Base-by-base conservation (phyloP, 2,329 filamentous ascomycete genomes). In the Fusarium sp. region DNA sequence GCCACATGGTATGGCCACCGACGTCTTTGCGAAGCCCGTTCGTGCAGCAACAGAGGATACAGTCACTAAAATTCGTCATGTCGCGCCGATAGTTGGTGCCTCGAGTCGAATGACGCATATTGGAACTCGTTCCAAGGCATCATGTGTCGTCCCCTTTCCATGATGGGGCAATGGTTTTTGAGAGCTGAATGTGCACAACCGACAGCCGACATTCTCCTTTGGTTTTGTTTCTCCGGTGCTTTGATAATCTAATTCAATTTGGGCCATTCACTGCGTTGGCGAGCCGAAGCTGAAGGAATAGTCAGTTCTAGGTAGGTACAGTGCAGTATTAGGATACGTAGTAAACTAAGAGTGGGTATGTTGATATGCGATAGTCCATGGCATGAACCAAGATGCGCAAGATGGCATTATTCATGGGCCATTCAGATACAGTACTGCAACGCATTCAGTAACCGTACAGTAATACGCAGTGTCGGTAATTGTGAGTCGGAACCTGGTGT, bases 1-100 rank as follows among this genome's bases (percentile, higher is more conserved):
- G 39, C 69, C 69, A 72, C 58, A 69, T 67, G 67, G 56, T 43
- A 56, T 40, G 56, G 53, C 62, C 61, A 54, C 64, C 42, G 62
- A 62, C 56, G 61, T 67, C 39, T 54, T 65, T 61, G 25, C 25
- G 25, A 25, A 25, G 25, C 25, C 25, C 25, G 25, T 25, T 25
- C 25, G 25, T 25, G 25, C 25, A 25, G 25, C 25, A 25, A 25
- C 25, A 45, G 46, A 46, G 57, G 46, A 46, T 35, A 50, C 50
- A 50, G 54, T 55, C 41, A 48, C 48, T 36, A 42, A 25, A 54
- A 56, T 52, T 71, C 51, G 50, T 62, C 55, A 69, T 69, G 31
- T 56, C 49, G 46, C 41, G n/a, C 56, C 46, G 47, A 64, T 35
- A 45, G 43, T 54, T 45, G 40, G 49, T 49, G 58, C 48, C 52